phyloP scores from a whole-genome alignment of 371 early-diverging fungal genomes.

The Mortierella sp. region DNA sequence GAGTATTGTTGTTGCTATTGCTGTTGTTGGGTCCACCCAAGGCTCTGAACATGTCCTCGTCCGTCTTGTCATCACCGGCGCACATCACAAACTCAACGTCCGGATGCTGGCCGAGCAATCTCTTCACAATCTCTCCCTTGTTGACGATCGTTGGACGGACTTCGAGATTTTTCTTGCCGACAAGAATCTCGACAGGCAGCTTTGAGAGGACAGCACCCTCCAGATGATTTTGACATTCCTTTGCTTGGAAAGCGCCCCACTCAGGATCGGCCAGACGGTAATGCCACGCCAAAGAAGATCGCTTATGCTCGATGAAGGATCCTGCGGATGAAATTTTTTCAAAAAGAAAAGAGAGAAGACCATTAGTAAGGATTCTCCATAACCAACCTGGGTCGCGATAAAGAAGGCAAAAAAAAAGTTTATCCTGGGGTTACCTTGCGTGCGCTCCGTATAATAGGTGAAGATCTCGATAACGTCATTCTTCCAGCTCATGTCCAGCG shows the following conservation, averaged over 20 bases:
- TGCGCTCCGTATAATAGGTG: constrained; percentile 90
- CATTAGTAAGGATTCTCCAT: no score
- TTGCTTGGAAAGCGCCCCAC: constrained; percentile 79
- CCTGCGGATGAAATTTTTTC: constrained; percentile 18
- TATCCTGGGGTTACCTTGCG: constrained; percentile 72
- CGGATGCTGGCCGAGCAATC: constrained; percentile 68
- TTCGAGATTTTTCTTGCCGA: constrained; percentile 97
- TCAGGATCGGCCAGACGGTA: constrained; percentile 91
- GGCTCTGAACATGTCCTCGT: constrained; percentile 95
- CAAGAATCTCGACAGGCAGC: constrained; percentile 92
- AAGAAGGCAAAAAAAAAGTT: neutral
- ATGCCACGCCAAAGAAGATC: constrained; percentile 90
- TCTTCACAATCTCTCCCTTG: constrained; percentile 94
- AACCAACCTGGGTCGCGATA: no score
- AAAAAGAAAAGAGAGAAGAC: no score
- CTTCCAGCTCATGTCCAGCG: constrained; percentile 89
- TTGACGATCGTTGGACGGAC: constrained; percentile 85
- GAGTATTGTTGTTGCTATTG: neutral
- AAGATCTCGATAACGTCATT: constrained; percentile 88
- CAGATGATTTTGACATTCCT: constrained; percentile 93
- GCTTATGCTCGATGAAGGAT: constrained; percentile 89
- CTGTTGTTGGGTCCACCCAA: constrained; percentile 58
- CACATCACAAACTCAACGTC: constrained; percentile 92
- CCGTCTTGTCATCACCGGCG: constrained; percentile 97
- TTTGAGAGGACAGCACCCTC: constrained; percentile 89